Base-by-base conservation (phyloP, 2,329 filamentous ascomycete genomes). In the Drechslerella coelobrocha region DNA sequence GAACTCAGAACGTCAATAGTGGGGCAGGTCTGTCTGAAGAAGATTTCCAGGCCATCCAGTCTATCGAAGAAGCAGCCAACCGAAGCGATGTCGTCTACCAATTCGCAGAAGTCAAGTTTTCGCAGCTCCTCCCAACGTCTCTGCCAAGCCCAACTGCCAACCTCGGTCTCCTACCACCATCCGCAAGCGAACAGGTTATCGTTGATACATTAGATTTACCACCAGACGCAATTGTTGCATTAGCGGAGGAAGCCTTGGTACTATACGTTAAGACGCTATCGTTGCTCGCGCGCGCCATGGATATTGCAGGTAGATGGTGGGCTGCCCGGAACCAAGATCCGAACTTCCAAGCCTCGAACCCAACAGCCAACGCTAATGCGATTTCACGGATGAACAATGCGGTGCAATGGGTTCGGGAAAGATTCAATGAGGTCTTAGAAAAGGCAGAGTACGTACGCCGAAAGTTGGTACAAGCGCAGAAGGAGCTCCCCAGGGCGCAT, bases 81-180 rank as follows among this genome's bases (percentile, higher is more conserved):
- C 85, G 92, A 39, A 97, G 92, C 77, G 92, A 99, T 78, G 94
- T 97, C 48, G 92, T 99, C 1, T 99, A 92, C 78, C 92, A 93
- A 2, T 97, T 99, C 79, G 94, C 94, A 4, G 93, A 99, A 80
- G 93, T 99, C 77, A 99, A 99, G 79, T 97, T 95, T 80, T 94
- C 95, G 79, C 94, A 99, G 79, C 84, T 99, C n/a, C 86, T 97
- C 53, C 94, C 94, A 2, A 81, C 94, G 47, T 87, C 91, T 0
- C 27, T 65, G 23, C 94, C 93, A 0, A 93, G 90, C 2, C 78
- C 78, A 21, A 79, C 80, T 73, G 43, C 76, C 48, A 75, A 74
- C 56, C 62, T 79, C 51, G 72, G 76, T 37, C 60, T 78, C 68
- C 41, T 78, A 65, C 61, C 75, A 6, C 73, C 74, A 23, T 62